These are phyloP conservation scores for Trapa bicornis DNA, from an alignment of 345 rosid species.

Conservation along the genomic window DNA sequence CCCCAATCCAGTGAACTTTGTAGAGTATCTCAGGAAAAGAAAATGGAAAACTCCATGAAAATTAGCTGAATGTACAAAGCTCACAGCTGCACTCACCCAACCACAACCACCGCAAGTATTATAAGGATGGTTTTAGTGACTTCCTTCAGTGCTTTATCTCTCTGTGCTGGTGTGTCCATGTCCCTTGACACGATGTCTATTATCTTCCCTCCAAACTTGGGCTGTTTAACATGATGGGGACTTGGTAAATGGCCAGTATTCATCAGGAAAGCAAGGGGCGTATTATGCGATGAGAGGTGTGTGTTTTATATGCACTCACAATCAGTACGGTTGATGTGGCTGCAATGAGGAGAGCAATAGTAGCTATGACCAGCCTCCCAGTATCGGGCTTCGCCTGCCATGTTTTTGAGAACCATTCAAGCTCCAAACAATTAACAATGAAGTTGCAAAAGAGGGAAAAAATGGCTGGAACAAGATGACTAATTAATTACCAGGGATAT, in stretches of 20 bases:
- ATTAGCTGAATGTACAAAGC: background rate
- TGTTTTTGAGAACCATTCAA: background rate
- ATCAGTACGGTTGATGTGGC: conserved; percentile 59
- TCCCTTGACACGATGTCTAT: conserved; percentile 37
- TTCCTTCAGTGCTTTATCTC: conserved; percentile 22
- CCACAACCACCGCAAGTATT: conserved; percentile 23
- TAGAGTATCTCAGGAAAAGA: background rate
- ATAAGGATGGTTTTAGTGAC: conserved; percentile 29
- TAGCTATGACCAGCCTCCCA: conserved; percentile 53
- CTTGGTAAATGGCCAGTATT: background rate
- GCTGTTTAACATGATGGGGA: conserved; percentile 17
- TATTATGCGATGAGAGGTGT: background rate
- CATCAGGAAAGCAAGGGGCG: background rate
- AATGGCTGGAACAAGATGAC: too few relatives aligned
- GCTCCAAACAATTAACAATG: background rate
- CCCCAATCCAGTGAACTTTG: background rate
- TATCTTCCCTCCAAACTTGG: conserved; percentile 34
- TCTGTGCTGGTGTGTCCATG: conserved; percentile 22
- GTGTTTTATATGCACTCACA: conserved; percentile 21
- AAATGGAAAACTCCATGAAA: background rate
- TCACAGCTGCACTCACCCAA: conserved; percentile 19
- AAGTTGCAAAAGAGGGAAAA: too few relatives aligned
- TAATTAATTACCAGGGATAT: conserved; percentile 41
- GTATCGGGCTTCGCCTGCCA: conserved; percentile 75
- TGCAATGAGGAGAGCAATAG: conserved; percentile 58